These are phyloP conservation scores for Cyclotella cryptica DNA, from an alignment of 108 stramenopile species.

Conservation along the genomic window DNA sequence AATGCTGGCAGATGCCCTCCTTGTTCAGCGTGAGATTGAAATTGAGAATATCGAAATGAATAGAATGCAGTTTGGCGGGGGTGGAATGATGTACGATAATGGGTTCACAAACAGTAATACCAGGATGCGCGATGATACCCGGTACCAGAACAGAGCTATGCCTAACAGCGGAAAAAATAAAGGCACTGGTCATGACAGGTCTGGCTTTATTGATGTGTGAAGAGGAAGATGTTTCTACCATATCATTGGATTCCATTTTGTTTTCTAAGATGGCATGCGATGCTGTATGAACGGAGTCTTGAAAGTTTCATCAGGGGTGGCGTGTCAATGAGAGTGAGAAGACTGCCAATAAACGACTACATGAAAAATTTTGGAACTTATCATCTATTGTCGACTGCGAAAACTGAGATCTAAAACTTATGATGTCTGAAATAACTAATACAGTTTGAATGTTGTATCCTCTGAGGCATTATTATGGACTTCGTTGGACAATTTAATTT, in stretches of 20 bases:
- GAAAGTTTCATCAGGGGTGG: too few species aligned
- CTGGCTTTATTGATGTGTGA: slow-evolving; percentile 14
- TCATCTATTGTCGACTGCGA: too few species aligned
- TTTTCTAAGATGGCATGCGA: neutral
- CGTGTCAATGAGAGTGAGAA: too few species aligned
- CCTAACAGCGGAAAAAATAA: neutral
- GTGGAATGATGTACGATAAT: neutral
- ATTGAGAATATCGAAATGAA: slow-evolving; percentile 1
- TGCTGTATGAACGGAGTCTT: neutral
- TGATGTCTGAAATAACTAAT: too few species aligned
- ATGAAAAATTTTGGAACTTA: too few species aligned
- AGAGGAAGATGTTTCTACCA: neutral
- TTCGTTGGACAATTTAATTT: too few species aligned
- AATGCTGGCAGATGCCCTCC: slow-evolving; percentile 6
- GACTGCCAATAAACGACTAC: too few species aligned
- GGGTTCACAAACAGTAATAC: neutral
- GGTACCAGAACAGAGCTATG: slow-evolving; percentile 6
- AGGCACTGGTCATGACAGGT: slow-evolving; percentile 2
- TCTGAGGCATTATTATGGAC: too few species aligned
- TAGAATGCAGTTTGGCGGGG: slow-evolving; percentile 7
- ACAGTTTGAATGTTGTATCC: too few species aligned
- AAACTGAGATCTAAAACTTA: too few species aligned
- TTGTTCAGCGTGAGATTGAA: slow-evolving; percentile 4
- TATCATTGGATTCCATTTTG: neutral
- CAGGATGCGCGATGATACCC: neutral